Percentiles rank a stretch among this genome's conserved stretches.
Conservation (phyloP, 345 rosid species). For the Camelina neglecta region DNA sequence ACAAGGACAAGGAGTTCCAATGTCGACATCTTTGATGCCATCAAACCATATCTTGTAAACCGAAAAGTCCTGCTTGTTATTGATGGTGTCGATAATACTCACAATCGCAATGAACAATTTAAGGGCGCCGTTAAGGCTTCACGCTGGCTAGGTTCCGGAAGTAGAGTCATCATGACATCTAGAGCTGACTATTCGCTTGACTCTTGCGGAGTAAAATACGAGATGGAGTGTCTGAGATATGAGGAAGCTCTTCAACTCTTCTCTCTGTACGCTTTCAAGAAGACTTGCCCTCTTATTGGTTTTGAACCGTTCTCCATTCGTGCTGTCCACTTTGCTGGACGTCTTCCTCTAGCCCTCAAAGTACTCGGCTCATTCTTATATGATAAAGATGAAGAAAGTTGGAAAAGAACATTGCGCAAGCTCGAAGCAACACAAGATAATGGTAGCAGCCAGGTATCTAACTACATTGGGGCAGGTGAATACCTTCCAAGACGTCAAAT, state of each 20-base stretch:
- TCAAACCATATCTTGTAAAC: conserved; percentile 9
- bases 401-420: not conserved
- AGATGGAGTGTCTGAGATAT: conserved; percentile 10
- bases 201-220: not conserved
- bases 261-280: not conserved
- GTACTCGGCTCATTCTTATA: not conserved
- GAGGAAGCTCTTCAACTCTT: conserved; percentile 31
- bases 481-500: too few species aligned
- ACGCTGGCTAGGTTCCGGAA: conserved; percentile 9
- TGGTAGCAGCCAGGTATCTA: too few species aligned
- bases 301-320: not conserved
- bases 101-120: not conserved
- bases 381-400: not conserved
- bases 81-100: not conserved
- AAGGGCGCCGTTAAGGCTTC: not conserved
- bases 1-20: not conserved
- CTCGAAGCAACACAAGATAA: too few species aligned
- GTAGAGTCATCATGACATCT: conserved; percentile 24
- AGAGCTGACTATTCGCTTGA: not conserved
- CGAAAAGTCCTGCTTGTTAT: conserved; percentile 1
- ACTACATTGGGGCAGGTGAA: too few species aligned
- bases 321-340: conserved; percentile 12
- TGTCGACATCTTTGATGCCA: not conserved
- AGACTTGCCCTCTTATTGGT: not conserved
- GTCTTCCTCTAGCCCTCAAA: conserved; percentile 8